A percentile compares a stretch with the other conserved stretches of the same genome.
These are phyloP conservation scores for Calycina herbarum DNA, from an alignment of 2,329 filamentous ascomycete species.

Conservation along the genomic window DNA sequence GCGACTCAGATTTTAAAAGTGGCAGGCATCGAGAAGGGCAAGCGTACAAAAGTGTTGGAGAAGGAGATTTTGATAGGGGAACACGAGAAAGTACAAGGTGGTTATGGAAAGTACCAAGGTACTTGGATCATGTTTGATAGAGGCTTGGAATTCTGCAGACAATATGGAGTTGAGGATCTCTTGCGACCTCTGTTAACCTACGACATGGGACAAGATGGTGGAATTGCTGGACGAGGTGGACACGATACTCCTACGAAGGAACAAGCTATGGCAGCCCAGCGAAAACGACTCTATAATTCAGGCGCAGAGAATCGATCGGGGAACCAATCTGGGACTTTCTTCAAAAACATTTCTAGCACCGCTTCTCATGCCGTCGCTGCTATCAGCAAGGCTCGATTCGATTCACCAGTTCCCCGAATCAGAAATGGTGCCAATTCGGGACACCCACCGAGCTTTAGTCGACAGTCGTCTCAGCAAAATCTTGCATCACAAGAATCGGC, in stretches of 20 bases:
- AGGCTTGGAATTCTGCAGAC: conserved; percentile 86
- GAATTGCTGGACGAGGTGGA: conserved; percentile 67
- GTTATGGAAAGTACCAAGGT: conserved; percentile 98
- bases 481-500: conserved; percentile 62
- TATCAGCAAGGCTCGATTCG: conserved; percentile 93
- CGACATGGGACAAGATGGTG: conserved; percentile 76
- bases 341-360: conserved; percentile 93
- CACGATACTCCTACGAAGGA: conserved; percentile 97
- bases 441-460: conserved; percentile 67
- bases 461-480: conserved; percentile 70
- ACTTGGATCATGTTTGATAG: conserved; percentile 97
- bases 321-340: conserved; percentile 80
- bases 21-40: conserved; percentile 94
- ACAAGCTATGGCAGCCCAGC: conserved; percentile 93
- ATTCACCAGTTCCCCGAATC: conserved; percentile 74
- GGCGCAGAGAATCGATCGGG: conserved; percentile 67
- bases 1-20: conserved; percentile 98
- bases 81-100: conserved; percentile 97
- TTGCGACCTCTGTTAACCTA: conserved; percentile 75
- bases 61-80: conserved; percentile 96
- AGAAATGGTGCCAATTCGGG: conserved; percentile 56
- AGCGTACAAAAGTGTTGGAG: conserved; percentile 95
- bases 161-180: conserved; percentile 75
- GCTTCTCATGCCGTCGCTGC: conserved; percentile 92
- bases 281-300: conserved; percentile 87